Conservation (phyloP, 176 grass and related monocot genomes). For the Olyra latifolia region DNA sequence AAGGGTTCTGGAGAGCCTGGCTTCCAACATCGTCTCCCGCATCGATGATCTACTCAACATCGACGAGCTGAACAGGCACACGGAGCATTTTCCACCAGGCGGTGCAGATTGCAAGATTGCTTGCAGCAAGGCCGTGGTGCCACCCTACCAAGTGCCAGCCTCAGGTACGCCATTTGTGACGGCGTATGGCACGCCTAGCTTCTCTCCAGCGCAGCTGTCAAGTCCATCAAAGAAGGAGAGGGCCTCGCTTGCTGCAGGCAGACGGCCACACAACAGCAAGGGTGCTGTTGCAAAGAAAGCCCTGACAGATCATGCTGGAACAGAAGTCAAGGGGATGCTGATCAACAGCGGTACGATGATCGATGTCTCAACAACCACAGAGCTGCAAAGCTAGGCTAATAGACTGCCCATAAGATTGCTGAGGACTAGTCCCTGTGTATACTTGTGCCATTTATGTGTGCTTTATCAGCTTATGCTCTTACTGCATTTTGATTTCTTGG, state of each 20-base stretch:
- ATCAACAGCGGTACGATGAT: slow-evolving; percentile 46
- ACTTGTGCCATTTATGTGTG: background rate
- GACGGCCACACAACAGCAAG: slow-evolving; percentile 39
- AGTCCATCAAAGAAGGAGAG: slow-evolving; percentile 60
- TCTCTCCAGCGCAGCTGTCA: slow-evolving; percentile 57
- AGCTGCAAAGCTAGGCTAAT: slow-evolving; percentile 29
- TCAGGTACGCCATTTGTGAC: slow-evolving; percentile 76
- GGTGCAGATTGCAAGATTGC: slow-evolving; percentile 40
- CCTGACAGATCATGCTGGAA: slow-evolving; percentile 49
- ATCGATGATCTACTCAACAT: slow-evolving; percentile 85
- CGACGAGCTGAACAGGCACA: slow-evolving; percentile 72
- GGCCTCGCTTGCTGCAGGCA: slow-evolving; percentile 40
- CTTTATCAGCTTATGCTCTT: background rate
- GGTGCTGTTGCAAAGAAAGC: slow-evolving; percentile 60
- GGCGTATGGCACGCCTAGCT: slow-evolving; percentile 69
- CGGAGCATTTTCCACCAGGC: slow-evolving; percentile 42
- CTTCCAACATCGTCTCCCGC: slow-evolving; percentile 78
- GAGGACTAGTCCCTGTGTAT: slow-evolving; percentile 29
- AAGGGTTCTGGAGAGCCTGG: slow-evolving; percentile 88
- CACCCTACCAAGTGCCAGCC: slow-evolving; percentile 64
- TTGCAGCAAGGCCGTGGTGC: slow-evolving; percentile 51
- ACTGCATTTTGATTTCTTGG: slow-evolving; percentile 8
- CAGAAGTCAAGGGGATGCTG: slow-evolving; percentile 50
- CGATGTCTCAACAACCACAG: slow-evolving; percentile 54
- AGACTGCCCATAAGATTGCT: background rate